Base-by-base conservation (phyloP, 495 filamentous ascomycete genomes). In the Hypoxylon rickii region DNA sequence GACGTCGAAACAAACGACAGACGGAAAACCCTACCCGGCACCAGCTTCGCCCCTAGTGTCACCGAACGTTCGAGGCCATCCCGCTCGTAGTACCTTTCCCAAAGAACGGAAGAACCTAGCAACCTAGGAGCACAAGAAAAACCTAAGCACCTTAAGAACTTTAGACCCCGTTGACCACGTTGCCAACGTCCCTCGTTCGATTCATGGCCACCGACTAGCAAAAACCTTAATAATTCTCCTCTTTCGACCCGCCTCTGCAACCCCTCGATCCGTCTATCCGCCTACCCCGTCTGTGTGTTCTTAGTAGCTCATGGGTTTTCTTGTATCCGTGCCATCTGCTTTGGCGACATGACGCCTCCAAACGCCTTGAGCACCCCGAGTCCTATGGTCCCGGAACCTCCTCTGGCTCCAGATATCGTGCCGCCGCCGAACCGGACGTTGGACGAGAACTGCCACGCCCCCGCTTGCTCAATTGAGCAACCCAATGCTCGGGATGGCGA, bases 321-420 rank as follows among this genome's bases (percentile, higher is more conserved):
- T 33, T 55, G 33, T 20, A 47, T 43, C 19, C 39, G 26, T 54
- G 26, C 49, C 44, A 46, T 51, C 21, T 63, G 60, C 60, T 59
- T 26, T 55, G 55, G 61, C 61, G 55, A 59, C 50, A 64, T 64
- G 61, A 59, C 55, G 46, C 45, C 61, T 49, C 40, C 31, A 47
- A 51, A 58, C 26, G 33, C 31, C 32, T 36, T 59, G 34, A 54
- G 44, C 45, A 8, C 43, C 22, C 38, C 55, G 50, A 64, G 44
- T 51, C 37, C 55, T 18, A 36, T 45, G 55, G 38, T 47, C 34
- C 51, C 61, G 51, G 54, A 60, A 22, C 31, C 55, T 11, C 44
- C 55, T n/a, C 16, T 40, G 11, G 26, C 40, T 44, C 45, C 45
- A 44, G 44, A 60, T 37, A 43, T 55, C 37, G 20, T 37, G 24